Evolutionary conservation across 257 asterid species (phyloP).

Genomic region (Buddleja alternifolia): DNA sequence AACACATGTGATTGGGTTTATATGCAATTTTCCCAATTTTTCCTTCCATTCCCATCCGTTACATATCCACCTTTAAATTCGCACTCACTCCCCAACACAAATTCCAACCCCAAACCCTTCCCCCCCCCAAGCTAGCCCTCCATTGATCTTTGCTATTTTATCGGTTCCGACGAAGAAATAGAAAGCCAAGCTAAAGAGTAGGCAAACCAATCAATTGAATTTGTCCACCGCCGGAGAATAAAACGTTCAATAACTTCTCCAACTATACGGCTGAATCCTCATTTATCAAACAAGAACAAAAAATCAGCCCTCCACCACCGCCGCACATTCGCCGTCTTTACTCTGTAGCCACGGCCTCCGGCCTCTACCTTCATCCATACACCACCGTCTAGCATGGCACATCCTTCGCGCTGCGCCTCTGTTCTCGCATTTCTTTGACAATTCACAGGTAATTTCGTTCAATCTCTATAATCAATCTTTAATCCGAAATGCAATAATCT

Average conservation of each 20-base stretch:
- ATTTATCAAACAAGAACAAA: not conserved
- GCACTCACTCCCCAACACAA: not conserved
- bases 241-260: constrained; percentile 8
- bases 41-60: not conserved
- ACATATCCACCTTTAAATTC: constrained; percentile 9
- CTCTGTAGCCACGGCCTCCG: constrained; percentile 33
- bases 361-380: constrained; percentile 22
- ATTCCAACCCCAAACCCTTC: not conserved
- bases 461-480: no score
- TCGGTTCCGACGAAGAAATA: not conserved
- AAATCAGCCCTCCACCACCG: constrained; percentile 3
- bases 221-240: no score
- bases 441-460: constrained; percentile 19
- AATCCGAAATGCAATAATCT: no score
- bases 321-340: constrained; percentile 35
- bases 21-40: not conserved
- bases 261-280: constrained; percentile 13
- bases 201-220: constrained; percentile 33
- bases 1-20: no score
- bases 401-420: constrained; percentile 9
- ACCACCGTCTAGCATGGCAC: constrained; percentile 31
- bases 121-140: not conserved
- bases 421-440: constrained; percentile 10
- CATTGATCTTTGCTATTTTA: not conserved
- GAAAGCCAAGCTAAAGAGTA: constrained; percentile 28